phyloP scores from a whole-genome alignment of 768 basidiomycete species.

The Neoboletus brunneissimus region DNA sequence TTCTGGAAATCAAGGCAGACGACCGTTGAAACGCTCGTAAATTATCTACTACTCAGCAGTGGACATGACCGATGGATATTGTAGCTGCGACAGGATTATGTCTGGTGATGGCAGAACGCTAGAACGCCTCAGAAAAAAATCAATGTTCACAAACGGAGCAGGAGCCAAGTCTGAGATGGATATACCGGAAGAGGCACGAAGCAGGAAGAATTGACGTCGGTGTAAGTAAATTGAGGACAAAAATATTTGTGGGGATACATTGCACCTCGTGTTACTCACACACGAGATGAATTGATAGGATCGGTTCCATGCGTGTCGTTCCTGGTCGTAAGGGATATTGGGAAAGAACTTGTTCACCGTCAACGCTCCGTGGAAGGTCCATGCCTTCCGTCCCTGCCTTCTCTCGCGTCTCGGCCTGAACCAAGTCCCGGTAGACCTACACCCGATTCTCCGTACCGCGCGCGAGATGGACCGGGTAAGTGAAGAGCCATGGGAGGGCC shows the following conservation, averaged over 20 bases:
- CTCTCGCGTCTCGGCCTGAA: slow-evolving; percentile 36
- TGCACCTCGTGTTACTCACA: slow-evolving; percentile 9
- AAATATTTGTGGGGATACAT: slow-evolving; percentile 3
- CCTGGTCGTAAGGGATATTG: neutral
- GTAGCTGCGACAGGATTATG: slow-evolving; percentile 12
- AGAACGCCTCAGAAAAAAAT: slow-evolving; percentile 12
- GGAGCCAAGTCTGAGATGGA: slow-evolving; percentile 9
- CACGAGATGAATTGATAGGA: slow-evolving; percentile 5
- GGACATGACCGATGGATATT: slow-evolving; percentile 10
- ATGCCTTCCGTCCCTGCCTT: slow-evolving; percentile 30
- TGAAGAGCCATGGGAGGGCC: slow-evolving; percentile 33
- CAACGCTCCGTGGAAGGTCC: slow-evolving; percentile 30
- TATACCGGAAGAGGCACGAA: slow-evolving; percentile 5
- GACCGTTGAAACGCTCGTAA: slow-evolving; percentile 9
- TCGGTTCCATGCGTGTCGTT: neutral
- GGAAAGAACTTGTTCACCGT: slow-evolving; percentile 5
- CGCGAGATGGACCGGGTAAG: slow-evolving; percentile 31
- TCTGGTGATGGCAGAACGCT: slow-evolving; percentile 18
- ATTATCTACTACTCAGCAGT: slow-evolving; percentile 23
- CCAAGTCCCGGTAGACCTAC: slow-evolving; percentile 21
- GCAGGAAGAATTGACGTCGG: slow-evolving; percentile 21
- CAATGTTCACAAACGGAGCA: slow-evolving; percentile 6
- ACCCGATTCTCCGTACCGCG: slow-evolving; percentile 37
- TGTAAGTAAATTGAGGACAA: slow-evolving; percentile 9
- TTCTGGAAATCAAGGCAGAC: slow-evolving; percentile 7